Base-by-base conservation (phyloP, 495 filamentous ascomycete genomes). In the Aspergillus mulundensis region DNA sequence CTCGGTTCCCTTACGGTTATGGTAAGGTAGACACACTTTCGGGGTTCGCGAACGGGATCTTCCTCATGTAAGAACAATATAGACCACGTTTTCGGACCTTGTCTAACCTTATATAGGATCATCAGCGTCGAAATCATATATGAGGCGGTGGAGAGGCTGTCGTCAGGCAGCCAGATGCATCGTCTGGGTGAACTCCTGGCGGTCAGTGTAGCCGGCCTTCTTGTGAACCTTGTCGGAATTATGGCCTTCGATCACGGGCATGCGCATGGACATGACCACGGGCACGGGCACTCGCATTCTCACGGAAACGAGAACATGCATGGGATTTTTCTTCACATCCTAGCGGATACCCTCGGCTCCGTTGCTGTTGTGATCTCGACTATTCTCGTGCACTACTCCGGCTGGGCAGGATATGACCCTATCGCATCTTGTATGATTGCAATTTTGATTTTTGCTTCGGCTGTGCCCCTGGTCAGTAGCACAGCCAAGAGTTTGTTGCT, bases 281-380 rank as follows among this genome's bases (percentile, higher is more conserved):
- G 81, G 5, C 90, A 95, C 64, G 84, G 82, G 39, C 90, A 95
- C 65, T 82, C 81, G 28, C 84, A 72, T 60, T 64, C 57, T 54
- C 89, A 95, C 68, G 88, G 88, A 52, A 96, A 95, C 67, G 95
- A 99, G 63, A 99, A 99, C 64, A 97, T 98, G 95, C 85, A 92
- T 57, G 94, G 94, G n/a, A 97, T 99, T 57, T 99, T 93, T 74
- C 75, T 99, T 8, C 94, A 99, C 63, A 89, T 99, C 52, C 77
- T 97, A 4, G 95, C 93, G 8, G 94, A 99, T 66, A 95, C 95
- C 0, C 83, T 97, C 18, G 94, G 94, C 12, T 96, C 91, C 34
- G 88, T 91, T 15, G 92, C 92, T 12, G 94, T 99, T 43, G 95
- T 99, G 52, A 84, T 93, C 41, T 96, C 91, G 11, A 97, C 94